Evolutionary conservation across 1,284 basidiomycete genomes (phyloP).

Genomic region (Sanghuangporus baumii): DNA sequence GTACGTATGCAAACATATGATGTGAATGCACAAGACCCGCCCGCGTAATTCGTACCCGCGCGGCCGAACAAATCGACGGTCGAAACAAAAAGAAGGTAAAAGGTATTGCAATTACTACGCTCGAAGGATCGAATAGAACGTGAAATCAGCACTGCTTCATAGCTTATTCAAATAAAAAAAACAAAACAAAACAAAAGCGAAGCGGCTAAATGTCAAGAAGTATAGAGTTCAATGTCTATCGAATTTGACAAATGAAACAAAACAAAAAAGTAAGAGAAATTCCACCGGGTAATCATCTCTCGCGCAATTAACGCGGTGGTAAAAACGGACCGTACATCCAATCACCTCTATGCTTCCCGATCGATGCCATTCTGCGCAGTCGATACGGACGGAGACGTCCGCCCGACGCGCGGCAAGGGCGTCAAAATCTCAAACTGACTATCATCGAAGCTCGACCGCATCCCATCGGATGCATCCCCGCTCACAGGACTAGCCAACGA

Average conservation of each 20-base stretch:
- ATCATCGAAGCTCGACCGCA: slow-evolving; percentile 29
- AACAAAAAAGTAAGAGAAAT: neutral
- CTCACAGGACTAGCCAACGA: slow-evolving; percentile 24
- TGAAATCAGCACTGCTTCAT: neutral
- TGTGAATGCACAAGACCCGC: neutral
- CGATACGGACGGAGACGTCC: neutral
- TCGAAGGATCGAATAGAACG: slow-evolving; percentile 1
- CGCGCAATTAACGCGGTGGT: neutral
- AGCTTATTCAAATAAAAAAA: neutral
- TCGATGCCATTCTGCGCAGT: neutral
- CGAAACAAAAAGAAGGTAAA: neutral
- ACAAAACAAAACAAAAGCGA: neutral
- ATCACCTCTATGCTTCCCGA: slow-evolving; percentile 2
- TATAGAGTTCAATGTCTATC: no score
- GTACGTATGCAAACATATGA: no score
- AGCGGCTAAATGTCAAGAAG: neutral
- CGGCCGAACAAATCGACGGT: neutral
- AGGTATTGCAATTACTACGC: neutral
- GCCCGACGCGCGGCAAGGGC: slow-evolving; percentile 11
- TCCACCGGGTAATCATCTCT: neutral
- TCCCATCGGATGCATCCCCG: slow-evolving; percentile 24
- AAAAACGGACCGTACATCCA: neutral
- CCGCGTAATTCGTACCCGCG: neutral
- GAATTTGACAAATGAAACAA: neutral
- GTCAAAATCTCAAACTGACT: slow-evolving; percentile 33